phyloP scores from a whole-genome alignment of 495 filamentous ascomycete species.

The Entonaema liquescens region DNA sequence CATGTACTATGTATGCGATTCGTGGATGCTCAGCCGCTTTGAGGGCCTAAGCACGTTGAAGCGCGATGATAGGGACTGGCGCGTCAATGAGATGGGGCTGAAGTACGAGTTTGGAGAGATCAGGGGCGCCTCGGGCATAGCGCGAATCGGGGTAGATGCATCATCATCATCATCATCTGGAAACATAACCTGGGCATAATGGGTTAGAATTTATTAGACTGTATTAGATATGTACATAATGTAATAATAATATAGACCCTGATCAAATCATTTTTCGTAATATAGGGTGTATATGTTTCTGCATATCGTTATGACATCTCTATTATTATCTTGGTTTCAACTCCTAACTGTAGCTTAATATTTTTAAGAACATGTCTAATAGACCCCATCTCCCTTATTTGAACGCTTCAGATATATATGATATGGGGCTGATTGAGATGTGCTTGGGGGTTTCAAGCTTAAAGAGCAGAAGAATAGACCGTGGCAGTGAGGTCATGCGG shows the following conservation, averaged over 20 bases:
- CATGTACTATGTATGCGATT: slow-evolving; percentile 49
- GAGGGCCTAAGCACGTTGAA: slow-evolving; percentile 44
- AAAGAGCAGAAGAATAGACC: not conserved
- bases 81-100: slow-evolving; percentile 37
- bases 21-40: slow-evolving; percentile 39
- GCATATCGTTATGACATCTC: not conserved
- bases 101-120: slow-evolving; percentile 38
- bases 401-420: not conserved
- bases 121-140: slow-evolving; percentile 17
- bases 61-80: slow-evolving; percentile 31
- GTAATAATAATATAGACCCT: not conserved
- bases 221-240: slow-evolving; percentile 4
- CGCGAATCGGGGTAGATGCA: slow-evolving; percentile 37
- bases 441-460: not conserved
- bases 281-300: not conserved
- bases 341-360: not conserved
- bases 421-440: not conserved
- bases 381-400: not conserved
- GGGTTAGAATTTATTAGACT: not conserved
- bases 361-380: not conserved
- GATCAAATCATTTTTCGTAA: not conserved
- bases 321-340: not conserved
- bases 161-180: slow-evolving; percentile 18
- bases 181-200: slow-evolving; percentile 14
- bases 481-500: slow-evolving; percentile 22